Conservation (phyloP, 257 asterid species). For the Salvia hispanica region DNA sequence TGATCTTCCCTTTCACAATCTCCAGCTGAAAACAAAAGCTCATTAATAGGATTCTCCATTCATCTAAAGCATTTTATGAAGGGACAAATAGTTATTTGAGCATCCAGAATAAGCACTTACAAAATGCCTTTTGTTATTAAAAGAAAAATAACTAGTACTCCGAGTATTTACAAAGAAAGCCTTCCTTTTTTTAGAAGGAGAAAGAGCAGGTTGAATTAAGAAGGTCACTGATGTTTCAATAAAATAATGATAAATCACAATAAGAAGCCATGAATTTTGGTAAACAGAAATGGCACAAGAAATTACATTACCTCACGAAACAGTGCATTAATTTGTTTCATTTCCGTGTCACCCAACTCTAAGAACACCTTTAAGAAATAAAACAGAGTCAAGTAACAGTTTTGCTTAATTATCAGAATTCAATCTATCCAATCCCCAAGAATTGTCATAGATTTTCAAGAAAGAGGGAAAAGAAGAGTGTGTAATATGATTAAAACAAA, state of each 20-base stretch:
- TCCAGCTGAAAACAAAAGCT: conserved; percentile 59
- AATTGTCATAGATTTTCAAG: conserved; percentile 11
- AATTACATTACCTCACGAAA: conserved; percentile 71
- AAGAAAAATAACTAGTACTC: neutral
- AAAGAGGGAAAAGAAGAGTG: neutral
- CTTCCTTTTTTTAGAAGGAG: conserved; percentile 4
- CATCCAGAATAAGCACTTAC: conserved; percentile 23
- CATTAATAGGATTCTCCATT: conserved; percentile 9
- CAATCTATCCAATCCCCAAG: conserved; percentile 25
- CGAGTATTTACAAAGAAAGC: neutral
- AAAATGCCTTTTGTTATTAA: neutral
- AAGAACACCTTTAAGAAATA: conserved; percentile 72
- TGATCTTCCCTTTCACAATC: conserved; percentile 54
- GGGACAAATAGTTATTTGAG: neutral
- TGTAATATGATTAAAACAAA: conserved; percentile 2
- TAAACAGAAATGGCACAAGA: neutral
- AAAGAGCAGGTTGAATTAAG: conserved; percentile 4
- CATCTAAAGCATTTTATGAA: neutral
- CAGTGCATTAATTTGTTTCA: conserved; percentile 74
- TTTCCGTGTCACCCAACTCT: conserved; percentile 74
- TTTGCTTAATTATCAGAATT: conserved; percentile 16
- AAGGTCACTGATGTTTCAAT: conserved; percentile 7
- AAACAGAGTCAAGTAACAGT: conserved; percentile 18
- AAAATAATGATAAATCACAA: neutral
- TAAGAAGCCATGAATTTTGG: neutral